Conservation (phyloP, 495 filamentous ascomycete species). For the Aspergillus bridgeri region DNA sequence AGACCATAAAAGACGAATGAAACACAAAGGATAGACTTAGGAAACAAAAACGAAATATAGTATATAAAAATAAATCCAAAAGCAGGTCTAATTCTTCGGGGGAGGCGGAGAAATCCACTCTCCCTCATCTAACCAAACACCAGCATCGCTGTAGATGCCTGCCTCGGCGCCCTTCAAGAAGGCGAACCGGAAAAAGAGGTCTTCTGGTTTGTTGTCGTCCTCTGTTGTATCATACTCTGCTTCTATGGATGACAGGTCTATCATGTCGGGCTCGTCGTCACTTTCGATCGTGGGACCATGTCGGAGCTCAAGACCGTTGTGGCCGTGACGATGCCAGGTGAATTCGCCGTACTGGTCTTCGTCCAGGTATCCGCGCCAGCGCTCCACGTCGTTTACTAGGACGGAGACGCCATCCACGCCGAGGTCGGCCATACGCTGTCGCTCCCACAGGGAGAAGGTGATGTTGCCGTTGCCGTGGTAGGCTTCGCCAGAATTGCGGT, state of each 20-base stretch:
- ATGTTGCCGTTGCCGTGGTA: slow-evolving; percentile 49
- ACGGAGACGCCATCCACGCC: slow-evolving; percentile 86
- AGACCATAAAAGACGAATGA: too few relatives aligned
- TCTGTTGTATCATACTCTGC: slow-evolving; percentile 25
- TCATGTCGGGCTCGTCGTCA: slow-evolving; percentile 10
- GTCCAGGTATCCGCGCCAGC: slow-evolving; percentile 62
- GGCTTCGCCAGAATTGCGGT: slow-evolving; percentile 19
- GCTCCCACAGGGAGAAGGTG: slow-evolving; percentile 54
- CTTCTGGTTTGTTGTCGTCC: slow-evolving; percentile 37
- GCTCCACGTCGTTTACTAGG: slow-evolving; percentile 91
- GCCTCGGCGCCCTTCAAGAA: slow-evolving; percentile 67
- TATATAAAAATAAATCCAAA: neutral
- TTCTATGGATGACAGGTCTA: slow-evolving; percentile 27
- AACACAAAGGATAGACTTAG: neutral
- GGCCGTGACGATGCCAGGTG: slow-evolving; percentile 46
- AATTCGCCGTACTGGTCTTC: slow-evolving; percentile 44
- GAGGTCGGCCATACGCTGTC: slow-evolving; percentile 49
- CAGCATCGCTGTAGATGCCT: slow-evolving; percentile 78
- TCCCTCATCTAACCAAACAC: slow-evolving; percentile 67
- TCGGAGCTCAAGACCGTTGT: slow-evolving; percentile 37
- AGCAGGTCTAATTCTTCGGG: slow-evolving; percentile 25
- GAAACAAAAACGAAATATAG: neutral
- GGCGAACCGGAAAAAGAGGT: slow-evolving; percentile 82
- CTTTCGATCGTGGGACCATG: slow-evolving; percentile 21
- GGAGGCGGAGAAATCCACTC: slow-evolving; percentile 56